Evolutionary conservation across 805 yeast species (phyloP).

Genomic region (Torulaspora delbrueckii): DNA sequence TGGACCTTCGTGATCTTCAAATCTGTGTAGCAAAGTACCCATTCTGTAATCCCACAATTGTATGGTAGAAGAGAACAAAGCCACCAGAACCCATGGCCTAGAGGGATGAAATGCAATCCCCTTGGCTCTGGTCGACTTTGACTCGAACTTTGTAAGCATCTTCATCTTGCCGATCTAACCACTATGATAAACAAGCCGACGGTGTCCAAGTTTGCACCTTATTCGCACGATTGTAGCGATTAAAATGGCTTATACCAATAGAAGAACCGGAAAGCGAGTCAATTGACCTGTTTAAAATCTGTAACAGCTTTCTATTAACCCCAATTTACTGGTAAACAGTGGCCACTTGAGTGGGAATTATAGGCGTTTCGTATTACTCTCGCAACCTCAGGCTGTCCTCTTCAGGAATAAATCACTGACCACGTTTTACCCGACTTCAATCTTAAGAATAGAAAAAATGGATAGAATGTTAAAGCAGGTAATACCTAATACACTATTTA

Average conservation of each 20-base stretch:
- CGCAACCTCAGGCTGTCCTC: constrained; percentile 1
- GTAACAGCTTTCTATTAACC: not conserved
- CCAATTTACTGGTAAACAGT: not conserved
- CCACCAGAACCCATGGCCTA: constrained; percentile 93
- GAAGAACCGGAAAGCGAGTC: not conserved
- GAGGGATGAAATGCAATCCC: constrained; percentile 94
- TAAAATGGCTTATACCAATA: not conserved
- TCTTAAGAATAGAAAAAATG: not conserved
- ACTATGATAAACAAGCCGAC: constrained; percentile 7
- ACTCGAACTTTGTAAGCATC: constrained; percentile 88
- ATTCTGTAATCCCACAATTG: constrained; percentile 99
- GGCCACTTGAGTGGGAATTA: not conserved
- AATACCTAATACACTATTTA: too few species aligned
- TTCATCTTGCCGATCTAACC: constrained; percentile 51
- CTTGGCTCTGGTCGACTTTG: constrained; percentile 95
- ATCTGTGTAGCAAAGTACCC: constrained; percentile 95
- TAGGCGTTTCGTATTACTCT: constrained; percentile 6
- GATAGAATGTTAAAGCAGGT: not conserved
- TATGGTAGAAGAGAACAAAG: constrained; percentile 95
- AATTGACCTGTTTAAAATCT: not conserved
- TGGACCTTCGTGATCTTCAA: constrained; percentile 98
- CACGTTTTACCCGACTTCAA: constrained; percentile 6
- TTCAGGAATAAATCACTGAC: not conserved
- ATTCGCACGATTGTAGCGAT: not conserved
- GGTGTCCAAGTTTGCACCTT: constrained; percentile 1